Base-by-base conservation (phyloP, 1,284 basidiomycete species). In the Ceratobasidium sp. region DNA sequence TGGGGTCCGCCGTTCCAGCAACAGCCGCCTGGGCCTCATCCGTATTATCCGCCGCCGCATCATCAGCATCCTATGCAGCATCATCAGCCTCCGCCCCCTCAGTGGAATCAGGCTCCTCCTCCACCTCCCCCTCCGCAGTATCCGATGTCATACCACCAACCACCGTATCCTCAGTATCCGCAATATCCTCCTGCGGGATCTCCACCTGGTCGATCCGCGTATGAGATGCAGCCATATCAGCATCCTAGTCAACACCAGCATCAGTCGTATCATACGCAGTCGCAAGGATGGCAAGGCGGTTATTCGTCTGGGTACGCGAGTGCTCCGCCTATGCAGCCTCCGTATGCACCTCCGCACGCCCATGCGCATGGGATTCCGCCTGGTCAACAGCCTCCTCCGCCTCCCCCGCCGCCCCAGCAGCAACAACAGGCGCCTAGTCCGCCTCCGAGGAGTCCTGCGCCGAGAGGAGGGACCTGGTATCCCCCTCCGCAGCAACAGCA, bases 181-280 rank as follows among this genome's bases (percentile, higher is more conserved):
- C 73, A 75, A n/a, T 74, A 79, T 64, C 71, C 59, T 8, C 75
- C 60, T 17, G 56, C 60, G 22, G 53, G 54, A 24, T 74, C 63
- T 7, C 65, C 72, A 33, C 75, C 77, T 19, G 76, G 69, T 11
- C 72, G 44, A 9, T 57, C 60, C 17, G 31, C 48, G 6, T 74
- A 65, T 41, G 62, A 73, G 36, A 47, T 67, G 51, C 69, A 76
- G 44, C 60, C 72, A 29, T 48, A 41, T n/a, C 76, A 77, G 56
- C 75, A 76, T 11, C 36, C 4, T 41, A 41, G 11, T 24, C 74
- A 74, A 27, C 80, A 74, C 73, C 82, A 31, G 66, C 80, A 75
- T 27, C 74, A 72, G n/a, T 65, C 69, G 54, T 62, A 45, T 31
- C 66, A 72, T 44, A 19, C 56, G 15, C 73, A 75, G n/a, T 73